Conservation (phyloP, 345 rosid genomes). For the Microcos paniculata region DNA sequence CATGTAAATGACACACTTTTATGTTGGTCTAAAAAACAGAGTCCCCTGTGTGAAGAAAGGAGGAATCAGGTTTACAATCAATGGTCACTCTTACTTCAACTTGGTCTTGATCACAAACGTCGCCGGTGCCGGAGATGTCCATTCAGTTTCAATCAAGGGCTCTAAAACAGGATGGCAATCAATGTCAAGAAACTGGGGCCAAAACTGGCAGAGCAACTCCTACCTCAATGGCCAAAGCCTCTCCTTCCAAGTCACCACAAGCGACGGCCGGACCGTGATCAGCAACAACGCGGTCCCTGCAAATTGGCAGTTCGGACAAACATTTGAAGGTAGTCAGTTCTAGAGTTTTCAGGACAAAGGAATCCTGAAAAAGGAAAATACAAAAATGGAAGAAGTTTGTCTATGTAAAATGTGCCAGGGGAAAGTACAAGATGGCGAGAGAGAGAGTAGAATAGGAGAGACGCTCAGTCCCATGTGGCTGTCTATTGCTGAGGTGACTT, state of each 20-base stretch:
- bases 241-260: conserved; percentile 87
- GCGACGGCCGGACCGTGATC: conserved; percentile 79
- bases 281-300: conserved; percentile 56
- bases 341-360: conserved; percentile 16
- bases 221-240: conserved; percentile 77
- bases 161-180: conserved; percentile 83
- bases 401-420: conserved; percentile 21
- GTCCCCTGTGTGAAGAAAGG: conserved; percentile 87
- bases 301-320: conserved; percentile 89
- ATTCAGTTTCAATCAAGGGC: conserved; percentile 85
- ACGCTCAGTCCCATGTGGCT: conserved; percentile 28
- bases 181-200: conserved; percentile 98
- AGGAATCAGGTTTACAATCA: conserved; percentile 80
- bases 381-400: neutral
- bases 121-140: conserved; percentile 84
- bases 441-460: conserved; percentile 15
- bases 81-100: conserved; percentile 97
- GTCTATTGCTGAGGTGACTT: conserved; percentile 72
- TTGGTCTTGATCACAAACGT: conserved; percentile 80
- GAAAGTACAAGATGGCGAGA: conserved; percentile 15
- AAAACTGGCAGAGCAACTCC: conserved; percentile 97
- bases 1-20: neutral
- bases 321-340: conserved; percentile 74
- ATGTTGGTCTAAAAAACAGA: conserved; percentile 38
- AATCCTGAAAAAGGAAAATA: neutral